These are phyloP conservation scores for Cercospora sp. DNA, from an alignment of 2,329 filamentous ascomycete genomes.

Conservation along the genomic window DNA sequence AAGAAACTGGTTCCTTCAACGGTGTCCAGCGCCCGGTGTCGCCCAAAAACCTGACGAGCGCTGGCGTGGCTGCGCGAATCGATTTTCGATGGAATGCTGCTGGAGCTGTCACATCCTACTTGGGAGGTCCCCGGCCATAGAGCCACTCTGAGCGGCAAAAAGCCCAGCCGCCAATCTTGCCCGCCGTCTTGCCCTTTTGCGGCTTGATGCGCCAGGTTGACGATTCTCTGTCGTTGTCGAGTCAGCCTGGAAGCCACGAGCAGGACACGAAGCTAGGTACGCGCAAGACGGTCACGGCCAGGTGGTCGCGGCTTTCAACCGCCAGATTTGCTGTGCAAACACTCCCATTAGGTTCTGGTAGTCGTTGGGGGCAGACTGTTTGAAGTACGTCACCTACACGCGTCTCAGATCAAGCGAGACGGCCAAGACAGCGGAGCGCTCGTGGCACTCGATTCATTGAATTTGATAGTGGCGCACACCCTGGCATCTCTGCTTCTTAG, in stretches of 20 bases:
- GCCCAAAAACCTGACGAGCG: not conserved
- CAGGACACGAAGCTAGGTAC: not conserved
- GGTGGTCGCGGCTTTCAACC: not conserved
- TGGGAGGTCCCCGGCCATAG: not conserved
- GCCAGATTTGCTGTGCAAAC: not conserved
- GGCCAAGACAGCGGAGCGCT: not conserved
- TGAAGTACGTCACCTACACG: conserved; percentile 1
- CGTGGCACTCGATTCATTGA: conserved; percentile 3
- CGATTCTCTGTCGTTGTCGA: not conserved
- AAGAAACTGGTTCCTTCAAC: not conserved
- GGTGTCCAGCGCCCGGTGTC: not conserved
- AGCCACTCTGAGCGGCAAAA: not conserved
- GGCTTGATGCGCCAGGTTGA: not conserved
- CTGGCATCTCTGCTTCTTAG: conserved; percentile 1
- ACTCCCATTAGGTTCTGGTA: not conserved
- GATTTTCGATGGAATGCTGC: not conserved
- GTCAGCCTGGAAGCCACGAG: not conserved
- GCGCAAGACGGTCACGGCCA: not conserved
- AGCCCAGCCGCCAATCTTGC: not conserved
- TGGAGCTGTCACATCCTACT: not conserved
- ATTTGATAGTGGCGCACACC: not conserved
- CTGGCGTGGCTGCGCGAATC: not conserved
- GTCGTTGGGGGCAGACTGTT: not conserved
- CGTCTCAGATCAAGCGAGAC: not conserved
- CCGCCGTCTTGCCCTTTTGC: not conserved